A percentile compares a stretch with the other conserved stretches of the same genome.
Conservation (phyloP, 352 stramenopile genomes). For the Sclerospora graminicola region DNA sequence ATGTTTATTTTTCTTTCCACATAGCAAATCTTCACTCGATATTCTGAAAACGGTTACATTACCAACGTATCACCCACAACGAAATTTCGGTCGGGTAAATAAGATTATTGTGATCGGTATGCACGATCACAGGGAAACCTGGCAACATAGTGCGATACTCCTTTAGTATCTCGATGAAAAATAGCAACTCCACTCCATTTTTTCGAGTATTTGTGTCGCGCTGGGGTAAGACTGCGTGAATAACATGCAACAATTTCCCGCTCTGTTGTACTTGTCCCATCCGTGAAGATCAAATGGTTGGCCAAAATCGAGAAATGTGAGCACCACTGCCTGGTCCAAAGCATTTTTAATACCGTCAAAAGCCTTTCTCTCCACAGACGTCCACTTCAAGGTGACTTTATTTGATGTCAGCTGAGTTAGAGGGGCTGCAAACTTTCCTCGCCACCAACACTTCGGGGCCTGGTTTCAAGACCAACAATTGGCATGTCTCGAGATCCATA, state of each 20-base stretch:
- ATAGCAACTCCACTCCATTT: no score
- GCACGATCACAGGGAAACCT: slow-evolving; percentile 2
- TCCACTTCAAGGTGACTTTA: neutral
- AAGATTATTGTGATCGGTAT: slow-evolving; percentile 9
- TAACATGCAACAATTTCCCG: no score
- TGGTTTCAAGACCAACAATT: no score
- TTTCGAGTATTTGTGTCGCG: no score
- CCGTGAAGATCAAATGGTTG: slow-evolving; percentile 3
- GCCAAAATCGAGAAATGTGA: slow-evolving; percentile 1
- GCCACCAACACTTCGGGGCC: no score
- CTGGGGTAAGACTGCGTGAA: no score
- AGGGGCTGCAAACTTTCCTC: no score
- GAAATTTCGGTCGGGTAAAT: neutral
- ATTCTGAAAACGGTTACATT: slow-evolving; percentile 3
- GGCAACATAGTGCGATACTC: slow-evolving; percentile 6
- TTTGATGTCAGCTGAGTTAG: neutral
- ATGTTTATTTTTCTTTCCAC: neutral
- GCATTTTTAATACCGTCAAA: neutral
- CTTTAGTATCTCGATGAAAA: slow-evolving; percentile 4
- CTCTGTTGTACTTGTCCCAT: slow-evolving; percentile 2
- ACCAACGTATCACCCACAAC: slow-evolving; percentile 2
- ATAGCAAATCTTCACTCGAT: neutral
- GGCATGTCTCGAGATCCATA: no score
- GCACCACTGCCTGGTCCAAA: neutral
- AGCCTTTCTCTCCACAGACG: neutral